Evolutionary conservation across 768 basidiomycete species (phyloP), one percentile per base, ranked within the genome.

Genomic region (Lactifluus hygrophoroides): DNA sequence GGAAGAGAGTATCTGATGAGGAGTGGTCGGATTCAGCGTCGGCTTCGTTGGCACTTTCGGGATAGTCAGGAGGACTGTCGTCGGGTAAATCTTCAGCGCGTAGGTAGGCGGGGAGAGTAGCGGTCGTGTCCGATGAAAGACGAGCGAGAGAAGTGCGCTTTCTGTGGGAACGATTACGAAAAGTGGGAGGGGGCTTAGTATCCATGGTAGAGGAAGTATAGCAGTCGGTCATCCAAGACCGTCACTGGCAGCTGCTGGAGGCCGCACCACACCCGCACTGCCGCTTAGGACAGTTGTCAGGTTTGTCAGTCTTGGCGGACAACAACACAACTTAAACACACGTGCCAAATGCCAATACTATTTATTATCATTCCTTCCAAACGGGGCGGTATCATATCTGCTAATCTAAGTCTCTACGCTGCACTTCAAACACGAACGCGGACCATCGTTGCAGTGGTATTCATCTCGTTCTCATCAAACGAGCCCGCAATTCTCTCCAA

Each of bases 31-130:
- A 80, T 66, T 88, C 86, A 38, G 78, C 81, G 75, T 89, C 88
- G 16, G 80, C 85, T 66, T 90, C 88, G 67, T 88, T 83, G 63
- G 84, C 82, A 57, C 85, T 86, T 66, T 86, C 84, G 47, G 86
- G 80, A 65, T 89, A 89, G 66, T 86, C 85, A 35, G 87, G 87
- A 16, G 87, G 86, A 37, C 71, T 75, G 70, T 87, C 86, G 40
- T 73, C 77, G n/a, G 75, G 72, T 8, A 66, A 62, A 43, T 66
- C 73, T 32, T 67, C 64, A 17, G 62, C 48, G 47, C 64, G 72
- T 2, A 75, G 77, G 70, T 88, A 88, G 58, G 81, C 80, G 7
- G 87, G 87, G 14, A 88, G 76, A 8, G 82, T 79, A 19, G 78
- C 72, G 0, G 84, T 79, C 0, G 85, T 82, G 69, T 88, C 86